Evolutionary conservation across 2,329 filamentous ascomycete species (phyloP).

Genomic region (Fusarium redolens): DNA sequence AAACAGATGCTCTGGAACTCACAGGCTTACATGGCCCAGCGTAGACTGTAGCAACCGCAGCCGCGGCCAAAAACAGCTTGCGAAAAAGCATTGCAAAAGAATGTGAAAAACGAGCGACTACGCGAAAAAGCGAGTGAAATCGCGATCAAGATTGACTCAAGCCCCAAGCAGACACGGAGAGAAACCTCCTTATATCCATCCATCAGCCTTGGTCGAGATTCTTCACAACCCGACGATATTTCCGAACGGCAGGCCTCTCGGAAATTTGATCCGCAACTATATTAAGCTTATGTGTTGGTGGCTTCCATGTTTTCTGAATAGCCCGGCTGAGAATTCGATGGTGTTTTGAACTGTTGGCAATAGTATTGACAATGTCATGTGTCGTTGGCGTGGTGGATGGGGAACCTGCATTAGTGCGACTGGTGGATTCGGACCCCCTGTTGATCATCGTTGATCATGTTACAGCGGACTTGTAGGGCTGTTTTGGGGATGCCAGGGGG

Average conservation of each 20-base stretch:
- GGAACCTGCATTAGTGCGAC: background rate
- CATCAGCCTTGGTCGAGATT: background rate
- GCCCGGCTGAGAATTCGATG: background rate
- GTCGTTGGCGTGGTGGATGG: background rate
- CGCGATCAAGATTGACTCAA: rapidly evolving
- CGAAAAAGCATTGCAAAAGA: background rate
- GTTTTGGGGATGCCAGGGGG: background rate
- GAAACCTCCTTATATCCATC: background rate
- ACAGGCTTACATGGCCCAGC: background rate
- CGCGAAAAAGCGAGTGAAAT: background rate
- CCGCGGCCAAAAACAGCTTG: background rate
- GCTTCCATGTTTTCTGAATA: no score
- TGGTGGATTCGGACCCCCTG: background rate
- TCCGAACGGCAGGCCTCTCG: no score
- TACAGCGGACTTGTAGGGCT: background rate
- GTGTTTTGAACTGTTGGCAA: background rate
- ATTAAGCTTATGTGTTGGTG: background rate
- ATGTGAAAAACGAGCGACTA: background rate
- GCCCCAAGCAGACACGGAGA: no score
- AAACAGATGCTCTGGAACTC: background rate
- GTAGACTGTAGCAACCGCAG: background rate
- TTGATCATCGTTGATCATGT: background rate
- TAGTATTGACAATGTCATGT: background rate
- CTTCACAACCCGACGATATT: background rate
- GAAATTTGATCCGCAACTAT: background rate